Percentiles rank a stretch among this genome's conserved stretches.
phyloP scores from a whole-genome alignment of 2,329 filamentous ascomycete species.

The Scolecobasidium constrictum region DNA sequence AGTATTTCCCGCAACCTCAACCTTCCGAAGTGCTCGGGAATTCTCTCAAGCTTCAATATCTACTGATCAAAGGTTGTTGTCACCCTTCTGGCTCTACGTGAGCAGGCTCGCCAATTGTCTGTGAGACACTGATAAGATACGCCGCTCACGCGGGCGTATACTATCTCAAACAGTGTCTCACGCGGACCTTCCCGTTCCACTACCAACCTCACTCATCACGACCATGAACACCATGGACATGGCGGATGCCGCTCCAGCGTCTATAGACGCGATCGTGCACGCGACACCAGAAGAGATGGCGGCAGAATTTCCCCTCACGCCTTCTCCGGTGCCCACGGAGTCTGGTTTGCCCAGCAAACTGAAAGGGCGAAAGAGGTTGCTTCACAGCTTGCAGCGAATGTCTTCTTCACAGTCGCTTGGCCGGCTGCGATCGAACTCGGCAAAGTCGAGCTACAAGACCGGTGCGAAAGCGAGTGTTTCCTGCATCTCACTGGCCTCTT shows the following conservation, averaged over 20 bases:
- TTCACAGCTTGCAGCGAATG: constrained; percentile 69
- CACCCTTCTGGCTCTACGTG: too few relatives aligned
- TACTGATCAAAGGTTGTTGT: too few relatives aligned
- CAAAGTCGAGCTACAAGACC: constrained; percentile 52
- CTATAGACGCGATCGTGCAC: constrained; percentile 11
- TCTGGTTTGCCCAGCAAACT: constrained; percentile 18
- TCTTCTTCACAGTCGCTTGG: constrained; percentile 67
- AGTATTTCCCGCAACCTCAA: too few relatives aligned
- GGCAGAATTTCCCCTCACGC: not conserved
- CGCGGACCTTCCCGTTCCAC: not conserved
- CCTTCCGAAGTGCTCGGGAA: too few relatives aligned
- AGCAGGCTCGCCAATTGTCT: too few relatives aligned
- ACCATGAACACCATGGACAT: constrained; percentile 6
- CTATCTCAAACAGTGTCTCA: constrained; percentile 1
- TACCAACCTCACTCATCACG: not conserved
- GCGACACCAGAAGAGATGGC: constrained; percentile 1
- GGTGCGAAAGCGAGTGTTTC: constrained; percentile 53
- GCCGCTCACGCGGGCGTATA: not conserved
- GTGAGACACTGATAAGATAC: too few relatives aligned
- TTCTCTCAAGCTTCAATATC: too few relatives aligned
- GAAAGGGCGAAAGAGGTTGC: constrained; percentile 57
- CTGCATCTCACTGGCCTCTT: constrained; percentile 49
- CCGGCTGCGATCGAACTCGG: constrained; percentile 50
- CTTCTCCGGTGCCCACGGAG: not conserved
- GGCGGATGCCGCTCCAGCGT: constrained; percentile 5